These are phyloP conservation scores for Pythium aphanidermatum DNA, from an alignment of 352 stramenopile genomes.

Conservation along the genomic window DNA sequence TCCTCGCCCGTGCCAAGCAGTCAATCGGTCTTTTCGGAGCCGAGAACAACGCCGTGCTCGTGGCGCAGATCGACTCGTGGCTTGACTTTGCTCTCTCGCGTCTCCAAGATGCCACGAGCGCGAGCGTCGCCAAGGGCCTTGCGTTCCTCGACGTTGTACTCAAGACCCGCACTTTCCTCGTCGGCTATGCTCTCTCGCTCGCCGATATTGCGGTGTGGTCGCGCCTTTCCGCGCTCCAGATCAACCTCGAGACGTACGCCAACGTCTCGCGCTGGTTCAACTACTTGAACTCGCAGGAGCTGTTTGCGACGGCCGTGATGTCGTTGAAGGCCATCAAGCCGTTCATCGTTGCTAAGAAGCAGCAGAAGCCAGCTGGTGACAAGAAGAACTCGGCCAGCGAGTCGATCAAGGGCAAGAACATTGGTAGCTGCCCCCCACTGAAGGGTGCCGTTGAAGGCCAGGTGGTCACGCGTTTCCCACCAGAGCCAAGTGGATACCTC, in stretches of 20 bases:
- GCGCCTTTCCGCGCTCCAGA: slow-evolving; percentile 38
- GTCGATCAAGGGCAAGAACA: slow-evolving; percentile 70
- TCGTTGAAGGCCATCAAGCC: slow-evolving; percentile 48
- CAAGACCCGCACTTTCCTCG: slow-evolving; percentile 89
- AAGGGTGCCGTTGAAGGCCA: slow-evolving; percentile 93
- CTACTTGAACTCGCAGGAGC: slow-evolving; percentile 48
- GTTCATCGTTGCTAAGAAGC: slow-evolving; percentile 5
- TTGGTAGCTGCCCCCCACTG: slow-evolving; percentile 89
- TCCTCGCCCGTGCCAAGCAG: slow-evolving; percentile 36
- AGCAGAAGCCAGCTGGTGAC: slow-evolving; percentile 9
- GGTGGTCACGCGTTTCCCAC: slow-evolving; percentile 98
- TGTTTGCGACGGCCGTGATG: slow-evolving; percentile 47
- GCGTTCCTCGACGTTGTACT: slow-evolving; percentile 89
- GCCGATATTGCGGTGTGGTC: slow-evolving; percentile 95
- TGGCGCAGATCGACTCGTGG: slow-evolving; percentile 89
- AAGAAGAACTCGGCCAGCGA: slow-evolving; percentile 20
- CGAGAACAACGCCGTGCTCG: slow-evolving; percentile 38
- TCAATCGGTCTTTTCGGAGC: slow-evolving; percentile 48
- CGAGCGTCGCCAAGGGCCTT: slow-evolving; percentile 32
- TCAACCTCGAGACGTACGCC: slow-evolving; percentile 43
- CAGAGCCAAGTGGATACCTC: slow-evolving; percentile 98
- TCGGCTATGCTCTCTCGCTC: slow-evolving; percentile 91
- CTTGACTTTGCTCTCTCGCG: slow-evolving; percentile 88
- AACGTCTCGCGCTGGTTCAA: slow-evolving; percentile 75
- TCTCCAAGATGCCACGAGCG: slow-evolving; percentile 27